phyloP scores from a whole-genome alignment of 805 yeast species.

The Schwanniomyces vanrijiae region DNA sequence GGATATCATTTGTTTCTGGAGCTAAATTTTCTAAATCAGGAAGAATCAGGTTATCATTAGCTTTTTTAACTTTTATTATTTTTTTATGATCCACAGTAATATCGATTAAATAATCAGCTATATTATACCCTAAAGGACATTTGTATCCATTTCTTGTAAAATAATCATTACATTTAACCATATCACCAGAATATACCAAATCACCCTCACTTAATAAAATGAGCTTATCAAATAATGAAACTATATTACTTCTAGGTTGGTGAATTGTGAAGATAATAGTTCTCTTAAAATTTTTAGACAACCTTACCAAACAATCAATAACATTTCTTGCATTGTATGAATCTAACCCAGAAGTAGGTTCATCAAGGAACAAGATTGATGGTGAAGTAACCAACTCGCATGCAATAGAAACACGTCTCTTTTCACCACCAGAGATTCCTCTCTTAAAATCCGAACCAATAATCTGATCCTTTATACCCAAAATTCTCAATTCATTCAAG shows the following conservation, averaged over 20 bases:
- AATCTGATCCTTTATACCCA: constrained; percentile 76
- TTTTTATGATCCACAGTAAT: constrained; percentile 68
- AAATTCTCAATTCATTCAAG: constrained; percentile 78
- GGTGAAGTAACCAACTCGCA: constrained; percentile 75
- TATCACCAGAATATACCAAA: constrained; percentile 85
- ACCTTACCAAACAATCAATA: constrained; percentile 74
- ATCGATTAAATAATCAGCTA: constrained; percentile 92
- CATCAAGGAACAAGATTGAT: constrained; percentile 71
- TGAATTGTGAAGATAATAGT: constrained; percentile 93
- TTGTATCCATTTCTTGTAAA: constrained; percentile 71
- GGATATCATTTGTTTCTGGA: constrained; percentile 16
- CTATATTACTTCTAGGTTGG: constrained; percentile 96
- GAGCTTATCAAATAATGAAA: constrained; percentile 82
- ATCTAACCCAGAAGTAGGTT: constrained; percentile 94
- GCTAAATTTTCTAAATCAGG: constrained; percentile 4
- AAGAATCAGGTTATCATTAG: neutral
- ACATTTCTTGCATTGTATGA: constrained; percentile 92
- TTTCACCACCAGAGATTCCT: constrained; percentile 74
- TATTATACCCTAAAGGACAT: constrained; percentile 88
- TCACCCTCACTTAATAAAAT: constrained; percentile 81
- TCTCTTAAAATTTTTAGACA: constrained; percentile 78
- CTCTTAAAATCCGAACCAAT: constrained; percentile 88
- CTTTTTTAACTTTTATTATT: constrained; percentile 20
- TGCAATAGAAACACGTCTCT: constrained; percentile 80
- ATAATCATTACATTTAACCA: constrained; percentile 70